Conservation (phyloP, 139 green algal species). For the Coelastrella sp. region DNA sequence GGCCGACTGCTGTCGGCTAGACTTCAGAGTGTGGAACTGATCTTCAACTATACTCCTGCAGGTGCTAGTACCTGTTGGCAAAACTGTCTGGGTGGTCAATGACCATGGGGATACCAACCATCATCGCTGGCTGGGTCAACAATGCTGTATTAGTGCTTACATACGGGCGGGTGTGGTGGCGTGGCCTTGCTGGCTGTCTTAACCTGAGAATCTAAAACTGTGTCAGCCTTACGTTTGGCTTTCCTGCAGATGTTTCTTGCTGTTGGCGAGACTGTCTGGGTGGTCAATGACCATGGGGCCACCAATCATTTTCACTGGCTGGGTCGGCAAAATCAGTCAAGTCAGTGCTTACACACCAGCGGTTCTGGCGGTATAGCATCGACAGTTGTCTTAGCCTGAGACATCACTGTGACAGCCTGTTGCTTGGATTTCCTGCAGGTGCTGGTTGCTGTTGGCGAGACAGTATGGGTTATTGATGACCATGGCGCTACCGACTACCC, state of each 20-base stretch:
- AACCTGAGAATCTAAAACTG: neutral
- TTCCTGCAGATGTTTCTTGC: constrained; percentile 75
- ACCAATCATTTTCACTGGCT: no score
- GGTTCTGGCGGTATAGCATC: no score
- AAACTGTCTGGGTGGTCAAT: constrained; percentile 63
- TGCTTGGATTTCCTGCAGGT: constrained; percentile 60
- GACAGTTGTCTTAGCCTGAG: neutral
- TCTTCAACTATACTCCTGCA: constrained; percentile 2
- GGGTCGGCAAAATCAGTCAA: no score
- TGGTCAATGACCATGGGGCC: no score
- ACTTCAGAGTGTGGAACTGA: neutral
- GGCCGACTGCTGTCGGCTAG: constrained; percentile 71
- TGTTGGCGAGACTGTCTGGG: constrained; percentile 63
- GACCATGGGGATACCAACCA: no score
- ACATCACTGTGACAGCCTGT: neutral
- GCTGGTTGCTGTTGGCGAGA: constrained; percentile 68
- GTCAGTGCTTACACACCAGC: no score
- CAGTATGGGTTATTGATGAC: constrained; percentile 73
- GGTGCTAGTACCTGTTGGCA: constrained; percentile 75
- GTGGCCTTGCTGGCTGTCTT: no score
- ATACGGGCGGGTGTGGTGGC: no score
- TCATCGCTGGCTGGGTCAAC: no score
- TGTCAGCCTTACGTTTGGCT: neutral
- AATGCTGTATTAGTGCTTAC: no score
- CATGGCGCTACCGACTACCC: constrained; percentile 53